Conservation (phyloP, 176 grass and related monocot species). For the Carex parvula region DNA sequence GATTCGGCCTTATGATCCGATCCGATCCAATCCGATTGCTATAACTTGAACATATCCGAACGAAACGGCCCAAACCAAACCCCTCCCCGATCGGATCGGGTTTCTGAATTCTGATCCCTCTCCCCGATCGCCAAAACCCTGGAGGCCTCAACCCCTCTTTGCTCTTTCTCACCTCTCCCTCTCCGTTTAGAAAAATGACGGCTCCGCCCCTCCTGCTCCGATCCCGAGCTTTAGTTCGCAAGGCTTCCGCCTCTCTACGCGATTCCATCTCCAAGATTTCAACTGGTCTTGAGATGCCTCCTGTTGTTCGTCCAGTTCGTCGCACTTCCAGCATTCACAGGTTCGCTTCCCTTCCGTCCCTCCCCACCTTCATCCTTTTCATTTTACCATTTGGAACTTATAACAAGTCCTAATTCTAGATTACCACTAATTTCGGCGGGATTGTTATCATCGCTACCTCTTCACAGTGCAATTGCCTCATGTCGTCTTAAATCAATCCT, state of each 20-base stretch:
- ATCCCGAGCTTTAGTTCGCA: conserved; percentile 41
- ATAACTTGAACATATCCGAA: too few species aligned
- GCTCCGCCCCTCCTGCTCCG: conserved; percentile 34
- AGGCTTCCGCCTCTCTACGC: conserved; percentile 28
- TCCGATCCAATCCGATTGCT: too few species aligned
- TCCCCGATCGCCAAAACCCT: background rate
- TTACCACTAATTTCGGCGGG: conserved; percentile 43
- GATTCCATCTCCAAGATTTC: conserved; percentile 18
- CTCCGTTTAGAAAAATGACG: conserved; percentile 29
- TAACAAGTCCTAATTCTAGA: conserved; percentile 15
- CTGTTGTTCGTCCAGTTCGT: conserved; percentile 8
- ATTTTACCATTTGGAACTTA: background rate
- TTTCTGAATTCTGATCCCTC: too few species aligned
- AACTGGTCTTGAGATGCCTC: conserved; percentile 12
- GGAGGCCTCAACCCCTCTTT: background rate
- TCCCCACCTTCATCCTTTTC: background rate
- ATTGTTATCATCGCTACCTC: conserved; percentile 51
- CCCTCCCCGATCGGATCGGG: too few species aligned
- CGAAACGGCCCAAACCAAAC: too few species aligned
- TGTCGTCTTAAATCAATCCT: conserved; percentile 52
- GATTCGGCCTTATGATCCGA: too few species aligned
- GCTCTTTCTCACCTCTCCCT: background rate
- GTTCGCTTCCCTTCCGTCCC: conserved; percentile 13
- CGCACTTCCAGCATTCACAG: conserved; percentile 45
- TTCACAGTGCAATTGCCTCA: conserved; percentile 62